A percentile compares a stretch with the other conserved stretches of the same genome.
These are phyloP conservation scores for Epichloe coenophiala DNA, from an alignment of 2,329 filamentous ascomycete genomes.

Conservation along the genomic window DNA sequence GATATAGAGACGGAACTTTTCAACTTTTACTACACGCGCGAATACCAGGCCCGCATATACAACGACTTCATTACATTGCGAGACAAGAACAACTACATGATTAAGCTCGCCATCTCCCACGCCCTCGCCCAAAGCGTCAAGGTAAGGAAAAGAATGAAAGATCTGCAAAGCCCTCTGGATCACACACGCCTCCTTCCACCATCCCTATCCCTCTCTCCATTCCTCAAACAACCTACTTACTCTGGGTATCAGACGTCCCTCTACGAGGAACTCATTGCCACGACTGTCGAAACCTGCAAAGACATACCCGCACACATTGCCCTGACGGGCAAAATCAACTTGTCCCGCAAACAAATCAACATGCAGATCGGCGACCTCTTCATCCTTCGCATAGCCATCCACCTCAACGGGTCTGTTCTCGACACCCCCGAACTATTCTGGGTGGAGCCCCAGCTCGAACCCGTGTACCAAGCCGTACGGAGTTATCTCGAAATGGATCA, in stretches of 20 bases:
- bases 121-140: conserved; percentile 93
- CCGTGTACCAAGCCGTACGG: conserved; percentile 87
- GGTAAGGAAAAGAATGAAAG: conserved; percentile 26
- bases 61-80: conserved; percentile 96
- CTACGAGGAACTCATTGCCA: conserved; percentile 89
- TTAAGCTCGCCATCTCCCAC: conserved; percentile 90
- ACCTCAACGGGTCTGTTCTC: conserved; percentile 89
- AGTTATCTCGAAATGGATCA: conserved; percentile 98
- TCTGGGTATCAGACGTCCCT: conserved; percentile 57
- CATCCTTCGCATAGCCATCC: conserved; percentile 94
- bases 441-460: conserved; percentile 93
- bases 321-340: conserved; percentile 77
- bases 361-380: conserved; percentile 99
- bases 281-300: conserved; percentile 86
- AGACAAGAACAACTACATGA: conserved; percentile 96
- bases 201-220: background rate
- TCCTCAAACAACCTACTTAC: conserved; percentile 8
- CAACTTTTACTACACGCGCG: conserved; percentile 97
- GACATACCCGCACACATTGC: conserved; percentile 90
- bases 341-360: conserved; percentile 85
- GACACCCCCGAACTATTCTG: conserved; percentile 97
- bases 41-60: conserved; percentile 97
- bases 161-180: background rate
- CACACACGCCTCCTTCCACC: background rate
- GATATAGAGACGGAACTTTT: conserved; percentile 94